Evolutionary conservation across 352 stramenopile species (phyloP), one percentile per base, ranked within the genome.

Genomic region (Aphanomyces invadans): DNA sequence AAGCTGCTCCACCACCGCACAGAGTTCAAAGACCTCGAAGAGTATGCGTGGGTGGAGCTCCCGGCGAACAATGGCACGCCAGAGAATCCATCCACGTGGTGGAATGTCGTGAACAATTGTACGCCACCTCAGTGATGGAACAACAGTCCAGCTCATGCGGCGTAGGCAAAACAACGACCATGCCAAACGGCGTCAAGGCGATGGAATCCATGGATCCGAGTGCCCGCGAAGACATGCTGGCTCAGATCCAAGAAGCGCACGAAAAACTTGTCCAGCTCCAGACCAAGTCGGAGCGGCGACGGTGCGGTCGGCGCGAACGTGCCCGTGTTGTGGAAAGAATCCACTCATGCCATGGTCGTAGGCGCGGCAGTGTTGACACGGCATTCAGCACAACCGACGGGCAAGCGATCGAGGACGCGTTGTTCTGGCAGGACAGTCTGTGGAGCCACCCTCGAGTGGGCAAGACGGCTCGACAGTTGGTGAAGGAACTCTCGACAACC

Each of bases 1-100:
- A 67, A 67, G 46, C 45, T 67, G 17, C 48, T 56, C 17, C 60
- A 67, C 38, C 60, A 67, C 49, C 60, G 60, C 12, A 67, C 60
- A 1, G 42, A 67, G 5, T 67, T 59, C 42, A 67, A 67, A 42
- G 60, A 67, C 19, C 28, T 67, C 26, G 60, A 67, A 21, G 60
- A 67, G 42, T 59, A 67, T 48, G 60, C 60, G 49, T 67, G 60
- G 60, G 19, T 67, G 3, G 38, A 44, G 33, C 25, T 26, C 4
- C 29, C n/a, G 7, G 39, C 26, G 15, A 23, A 56, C 29, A 11
- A 26, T 4, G 44, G 25, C 2, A 44, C 12, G 9, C 10, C 19
- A 26, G 12, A 9, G 7, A n/a, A 5, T 25, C 25, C 2, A 42
- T 38, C 49, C 5, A 59, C 26, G 7, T 67, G 38, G 17, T 67